These are phyloP conservation scores for Incumbomyces lentus DNA, from an alignment of 2,329 filamentous ascomycete genomes.

Conservation along the genomic window DNA sequence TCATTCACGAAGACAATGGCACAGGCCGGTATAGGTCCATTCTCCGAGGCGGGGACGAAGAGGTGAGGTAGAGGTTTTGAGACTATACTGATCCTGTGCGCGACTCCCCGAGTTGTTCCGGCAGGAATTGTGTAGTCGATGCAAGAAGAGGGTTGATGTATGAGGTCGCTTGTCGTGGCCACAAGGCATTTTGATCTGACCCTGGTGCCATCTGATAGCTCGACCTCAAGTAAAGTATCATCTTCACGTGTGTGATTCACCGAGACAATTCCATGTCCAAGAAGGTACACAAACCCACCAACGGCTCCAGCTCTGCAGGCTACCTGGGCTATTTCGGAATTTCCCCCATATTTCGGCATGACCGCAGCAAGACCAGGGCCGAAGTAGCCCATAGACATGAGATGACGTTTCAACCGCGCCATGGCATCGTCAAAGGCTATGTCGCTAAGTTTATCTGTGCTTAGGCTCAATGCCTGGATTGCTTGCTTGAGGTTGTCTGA, in stretches of 20 bases:
- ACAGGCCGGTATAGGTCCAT: slow-evolving; percentile 63
- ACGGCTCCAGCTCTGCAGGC: slow-evolving; percentile 84
- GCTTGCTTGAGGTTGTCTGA: slow-evolving; percentile 57
- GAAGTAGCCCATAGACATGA: slow-evolving; percentile 77
- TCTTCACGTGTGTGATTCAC: slow-evolving; percentile 9
- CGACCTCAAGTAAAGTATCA: slow-evolving; percentile 20
- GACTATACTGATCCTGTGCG: slow-evolving; percentile 52
- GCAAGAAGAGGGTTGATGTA: slow-evolving; percentile 8
- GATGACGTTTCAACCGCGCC: slow-evolving; percentile 62
- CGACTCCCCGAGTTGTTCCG: not conserved
- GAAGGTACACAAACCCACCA: slow-evolving; percentile 80
- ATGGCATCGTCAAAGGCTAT: slow-evolving; percentile 60
- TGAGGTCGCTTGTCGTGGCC: slow-evolving; percentile 30
- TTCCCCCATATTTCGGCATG: slow-evolving; percentile 84
- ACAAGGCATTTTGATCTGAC: slow-evolving; percentile 30
- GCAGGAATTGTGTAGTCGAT: not conserved
- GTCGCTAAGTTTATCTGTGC: slow-evolving; percentile 44
- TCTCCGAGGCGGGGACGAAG: slow-evolving; percentile 64
- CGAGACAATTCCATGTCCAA: slow-evolving; percentile 54
- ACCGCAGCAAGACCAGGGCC: slow-evolving; percentile 83
- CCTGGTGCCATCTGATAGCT: slow-evolving; percentile 29
- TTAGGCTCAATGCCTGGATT: slow-evolving; percentile 62
- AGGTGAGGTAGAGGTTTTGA: slow-evolving; percentile 54
- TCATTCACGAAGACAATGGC: slow-evolving; percentile 35
- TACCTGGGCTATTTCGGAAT: slow-evolving; percentile 82